Base-by-base conservation (phyloP, 306 rosid genomes). In the Cicer cuneatum region DNA sequence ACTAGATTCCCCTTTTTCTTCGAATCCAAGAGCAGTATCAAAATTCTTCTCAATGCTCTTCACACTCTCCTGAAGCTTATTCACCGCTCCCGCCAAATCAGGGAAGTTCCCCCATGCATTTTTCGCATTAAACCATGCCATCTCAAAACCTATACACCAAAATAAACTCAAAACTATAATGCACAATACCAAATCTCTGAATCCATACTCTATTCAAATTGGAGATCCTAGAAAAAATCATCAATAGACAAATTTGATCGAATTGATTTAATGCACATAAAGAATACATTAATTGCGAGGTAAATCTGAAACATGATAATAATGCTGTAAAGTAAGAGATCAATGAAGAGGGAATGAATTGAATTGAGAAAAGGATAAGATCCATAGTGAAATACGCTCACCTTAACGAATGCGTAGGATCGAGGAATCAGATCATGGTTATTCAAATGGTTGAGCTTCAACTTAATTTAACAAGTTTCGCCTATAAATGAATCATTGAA, bases 11-110 rank as follows among this genome's bases (percentile, higher is more conserved):
- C 84, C 68, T 75, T 79, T 89, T 67, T 86, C 99, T 66, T 95
- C 99, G 5, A 89, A 86, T 6, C 99, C 98, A 10, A 95, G 97
- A 71, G 99, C 99, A 35, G 42, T 83, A 77, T 95, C 99, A 42
- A 95, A 95, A 83, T 95, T 95, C 93, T 89, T 95, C 87, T 95
- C 99, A 24, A 95, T 95, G 81, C 69, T 95, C 89, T 95, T 95
- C 18, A 95, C 99, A 82, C 99, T 95, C 89, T 95, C 99, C 78
- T 95, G 99, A 69, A 95, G 89, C 91, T 95, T 95, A 78, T 95
- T 95, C 21, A 95, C 99, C 7, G 98, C 98, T 42, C 99, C 99
- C 52, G 99, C 91, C 79, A 95, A 84, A 89, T 95, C 99, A 42
- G 97, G 88, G 83, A 95, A 90, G 87, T 87, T 92, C 76, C 98